A percentile compares a stretch with the other conserved stretches of the same genome.
phyloP scores from a whole-genome alignment of 2,329 filamentous ascomycete genomes.

The Scytalidium lignicola region DNA sequence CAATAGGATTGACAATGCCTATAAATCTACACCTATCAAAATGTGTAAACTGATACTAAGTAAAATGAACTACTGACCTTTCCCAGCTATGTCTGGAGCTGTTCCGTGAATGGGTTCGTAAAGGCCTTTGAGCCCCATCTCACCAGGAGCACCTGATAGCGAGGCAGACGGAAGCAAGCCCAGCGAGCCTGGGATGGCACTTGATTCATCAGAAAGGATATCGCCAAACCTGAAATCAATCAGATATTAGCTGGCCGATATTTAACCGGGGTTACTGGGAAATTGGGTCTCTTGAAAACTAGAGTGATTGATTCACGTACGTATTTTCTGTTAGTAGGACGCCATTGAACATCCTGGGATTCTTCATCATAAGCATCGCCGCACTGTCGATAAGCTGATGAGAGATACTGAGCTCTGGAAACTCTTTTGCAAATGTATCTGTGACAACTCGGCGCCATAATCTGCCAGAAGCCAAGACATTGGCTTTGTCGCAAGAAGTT shows the following conservation, averaged over 20 bases:
- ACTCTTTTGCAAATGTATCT: slow-evolving; percentile 1
- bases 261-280: too few species aligned
- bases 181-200: slow-evolving; percentile 1
- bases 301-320: too few species aligned
- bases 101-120: slow-evolving; percentile 3
- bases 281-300: too few species aligned
- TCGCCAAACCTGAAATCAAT: slow-evolving; percentile 2
- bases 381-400: slow-evolving; percentile 1
- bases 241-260: too few species aligned
- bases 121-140: not conserved
- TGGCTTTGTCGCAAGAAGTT: slow-evolving; percentile 3
- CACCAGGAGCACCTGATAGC: not conserved
- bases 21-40: too few species aligned
- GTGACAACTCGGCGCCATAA: slow-evolving; percentile 1
- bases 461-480: slow-evolving; percentile 1
- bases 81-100: too few species aligned
- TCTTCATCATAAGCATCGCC: slow-evolving; percentile 1
- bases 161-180: slow-evolving; percentile 3
- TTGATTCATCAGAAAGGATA: slow-evolving; percentile 2
- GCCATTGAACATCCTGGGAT: slow-evolving; percentile 1
- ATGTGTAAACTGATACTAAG: too few species aligned
- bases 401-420: not conserved
- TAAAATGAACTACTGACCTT: too few species aligned
- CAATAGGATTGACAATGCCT: too few species aligned
- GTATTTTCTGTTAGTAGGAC: slow-evolving; percentile 1